Evolutionary conservation across 371 early-diverging fungal genomes (phyloP).

Genomic region (Mucor indicus): DNA sequence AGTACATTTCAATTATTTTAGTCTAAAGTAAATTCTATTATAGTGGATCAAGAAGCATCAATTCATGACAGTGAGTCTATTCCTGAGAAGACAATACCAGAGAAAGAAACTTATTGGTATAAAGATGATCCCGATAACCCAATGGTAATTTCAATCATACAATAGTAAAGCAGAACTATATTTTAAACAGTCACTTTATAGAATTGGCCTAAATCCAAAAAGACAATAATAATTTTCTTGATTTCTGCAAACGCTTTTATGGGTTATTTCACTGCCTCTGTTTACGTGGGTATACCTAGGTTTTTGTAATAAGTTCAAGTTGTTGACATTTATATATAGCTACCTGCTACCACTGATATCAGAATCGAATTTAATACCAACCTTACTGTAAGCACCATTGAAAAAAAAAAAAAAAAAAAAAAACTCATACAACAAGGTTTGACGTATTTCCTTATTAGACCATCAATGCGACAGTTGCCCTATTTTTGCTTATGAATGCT

Average conservation of each 20-base stretch:
- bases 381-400: conserved; percentile 10
- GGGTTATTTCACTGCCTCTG: conserved; percentile 32
- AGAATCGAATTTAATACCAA: conserved; percentile 17
- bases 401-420: no score
- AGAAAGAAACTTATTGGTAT: no score
- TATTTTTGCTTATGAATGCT: conserved; percentile 13
- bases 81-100: no score
- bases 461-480: conserved; percentile 14
- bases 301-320: background rate
- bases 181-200: background rate
- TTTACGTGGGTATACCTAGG: conserved; percentile 19
- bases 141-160: conserved; percentile 3
- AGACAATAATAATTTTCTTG: conserved; percentile 18
- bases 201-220: conserved; percentile 31
- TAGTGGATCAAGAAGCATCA: no score
- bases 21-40: no score
- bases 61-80: no score
- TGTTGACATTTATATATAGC: conserved; percentile 10
- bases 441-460: background rate
- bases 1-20: no score
- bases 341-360: conserved; percentile 33
- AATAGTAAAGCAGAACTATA: background rate
- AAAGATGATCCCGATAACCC: conserved; percentile 24
- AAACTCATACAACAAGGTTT: background rate
- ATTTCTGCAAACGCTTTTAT: conserved; percentile 31